Evolutionary conservation across 2,329 filamentous ascomycete genomes (phyloP).

Genomic region (Monilinia vaccinii-corymbosi): DNA sequence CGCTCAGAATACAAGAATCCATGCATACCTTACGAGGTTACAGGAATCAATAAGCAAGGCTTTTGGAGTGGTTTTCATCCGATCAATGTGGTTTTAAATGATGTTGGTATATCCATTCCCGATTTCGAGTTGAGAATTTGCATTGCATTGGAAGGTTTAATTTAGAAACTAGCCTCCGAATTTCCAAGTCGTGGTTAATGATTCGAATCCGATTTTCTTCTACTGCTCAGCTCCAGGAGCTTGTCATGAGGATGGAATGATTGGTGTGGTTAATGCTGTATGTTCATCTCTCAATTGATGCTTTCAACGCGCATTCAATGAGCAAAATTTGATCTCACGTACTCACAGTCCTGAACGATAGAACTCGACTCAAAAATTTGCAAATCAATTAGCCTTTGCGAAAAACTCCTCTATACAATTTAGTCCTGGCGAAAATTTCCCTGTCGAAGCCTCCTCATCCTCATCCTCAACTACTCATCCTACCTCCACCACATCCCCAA

Average conservation of each 20-base stretch:
- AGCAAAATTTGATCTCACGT: not conserved
- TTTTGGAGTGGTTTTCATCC: slow-evolving; percentile 45
- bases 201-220: slow-evolving; percentile 56
- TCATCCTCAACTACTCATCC: slow-evolving; percentile 6
- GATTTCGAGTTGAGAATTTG: not conserved
- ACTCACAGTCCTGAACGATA: not conserved
- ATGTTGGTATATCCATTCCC: slow-evolving; percentile 31
- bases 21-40: slow-evolving; percentile 53
- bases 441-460: slow-evolving; percentile 14
- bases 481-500: slow-evolving; percentile 11
- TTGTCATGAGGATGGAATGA: slow-evolving; percentile 57
- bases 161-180: slow-evolving; percentile 28
- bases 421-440: slow-evolving; percentile 21
- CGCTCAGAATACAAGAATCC: slow-evolving; percentile 47
- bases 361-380: slow-evolving; percentile 22
- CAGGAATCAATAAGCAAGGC: slow-evolving; percentile 39
- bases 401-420: slow-evolving; percentile 16
- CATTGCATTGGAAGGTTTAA: not conserved
- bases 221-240: slow-evolving; percentile 61
- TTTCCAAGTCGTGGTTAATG: slow-evolving; percentile 43
- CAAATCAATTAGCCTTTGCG: slow-evolving; percentile 16
- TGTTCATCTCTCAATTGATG: slow-evolving; percentile 13
- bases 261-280: slow-evolving; percentile 69
- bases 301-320: not conserved
- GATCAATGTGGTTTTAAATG: slow-evolving; percentile 33